phyloP scores from a whole-genome alignment of 495 filamentous ascomycete genomes.

The Aspergillus panamensis region DNA sequence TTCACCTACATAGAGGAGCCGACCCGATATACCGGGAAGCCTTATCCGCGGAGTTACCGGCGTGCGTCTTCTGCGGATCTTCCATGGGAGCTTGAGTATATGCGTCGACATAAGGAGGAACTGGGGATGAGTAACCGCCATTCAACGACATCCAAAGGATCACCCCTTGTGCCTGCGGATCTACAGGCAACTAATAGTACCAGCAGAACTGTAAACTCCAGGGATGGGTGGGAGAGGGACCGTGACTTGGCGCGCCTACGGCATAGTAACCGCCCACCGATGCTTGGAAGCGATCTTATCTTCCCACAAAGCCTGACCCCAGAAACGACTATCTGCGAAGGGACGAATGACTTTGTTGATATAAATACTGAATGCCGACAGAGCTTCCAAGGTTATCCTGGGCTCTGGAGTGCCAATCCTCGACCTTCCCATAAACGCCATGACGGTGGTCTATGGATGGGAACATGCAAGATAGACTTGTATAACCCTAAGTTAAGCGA shows the following conservation, averaged over 20 bases:
- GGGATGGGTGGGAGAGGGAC: slow-evolving; percentile 43
- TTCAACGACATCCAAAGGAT: slow-evolving; percentile 24
- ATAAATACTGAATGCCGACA: slow-evolving; percentile 34
- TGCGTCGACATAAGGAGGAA: slow-evolving; percentile 49
- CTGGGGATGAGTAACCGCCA: slow-evolving; percentile 37
- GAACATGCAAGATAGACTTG: slow-evolving; percentile 41
- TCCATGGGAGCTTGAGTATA: slow-evolving; percentile 49
- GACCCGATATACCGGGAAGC: background rate
- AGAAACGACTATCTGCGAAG: slow-evolving; percentile 73
- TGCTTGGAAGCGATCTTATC: slow-evolving; percentile 73
- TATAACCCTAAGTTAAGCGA: slow-evolving; percentile 7
- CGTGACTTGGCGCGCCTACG: slow-evolving; percentile 48
- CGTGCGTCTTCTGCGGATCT: slow-evolving; percentile 48
- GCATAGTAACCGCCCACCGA: slow-evolving; percentile 63
- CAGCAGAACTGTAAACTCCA: slow-evolving; percentile 22
- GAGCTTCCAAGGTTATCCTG: slow-evolving; percentile 30
- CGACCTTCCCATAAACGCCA: slow-evolving; percentile 28
- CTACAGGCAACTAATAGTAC: slow-evolving; percentile 25
- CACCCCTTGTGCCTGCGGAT: slow-evolving; percentile 15
- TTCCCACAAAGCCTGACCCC: slow-evolving; percentile 78
- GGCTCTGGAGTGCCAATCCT: slow-evolving; percentile 41
- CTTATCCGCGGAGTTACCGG: slow-evolving; percentile 15
- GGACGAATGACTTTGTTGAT: slow-evolving; percentile 44
- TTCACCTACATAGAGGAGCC: slow-evolving; percentile 32
- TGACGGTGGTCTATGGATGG: slow-evolving; percentile 65